A percentile compares a stretch with the other conserved stretches of the same genome.
These are phyloP conservation scores for Penicillium italicum DNA, from an alignment of 2,329 filamentous ascomycete genomes.

Conservation along the genomic window DNA sequence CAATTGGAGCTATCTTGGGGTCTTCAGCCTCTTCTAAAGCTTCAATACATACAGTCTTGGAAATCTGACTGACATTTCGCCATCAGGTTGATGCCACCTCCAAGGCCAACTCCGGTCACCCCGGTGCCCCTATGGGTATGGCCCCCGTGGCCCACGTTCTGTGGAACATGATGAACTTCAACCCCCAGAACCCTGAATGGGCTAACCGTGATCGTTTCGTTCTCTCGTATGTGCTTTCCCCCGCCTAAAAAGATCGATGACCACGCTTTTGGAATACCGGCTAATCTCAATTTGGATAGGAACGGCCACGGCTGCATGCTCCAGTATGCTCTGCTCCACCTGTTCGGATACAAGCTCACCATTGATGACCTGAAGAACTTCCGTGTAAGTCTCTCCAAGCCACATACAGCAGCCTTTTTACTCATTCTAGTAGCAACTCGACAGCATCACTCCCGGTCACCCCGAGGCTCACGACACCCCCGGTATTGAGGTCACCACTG, in stretches of 20 bases:
- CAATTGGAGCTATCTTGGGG: conserved; percentile 1
- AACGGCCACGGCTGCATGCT: conserved; percentile 99
- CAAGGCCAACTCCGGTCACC: conserved; percentile 95
- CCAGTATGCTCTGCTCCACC: conserved; percentile 95
- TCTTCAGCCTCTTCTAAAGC: background rate
- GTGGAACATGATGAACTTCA: conserved; percentile 99
- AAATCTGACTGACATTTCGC: conserved; percentile 2
- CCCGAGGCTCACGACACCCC: conserved; percentile 95
- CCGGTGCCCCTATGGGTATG: conserved; percentile 97
- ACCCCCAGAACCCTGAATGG: conserved; percentile 98
- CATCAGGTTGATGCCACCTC: conserved; percentile 91
- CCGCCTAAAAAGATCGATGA: background rate
- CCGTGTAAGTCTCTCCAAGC: conserved; percentile 64
- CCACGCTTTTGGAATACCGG: background rate
- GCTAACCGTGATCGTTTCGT: conserved; percentile 97
- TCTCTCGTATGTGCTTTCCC: conserved; percentile 73
- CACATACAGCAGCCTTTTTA: background rate
- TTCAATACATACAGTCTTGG: background rate
- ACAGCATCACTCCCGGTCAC: conserved; percentile 88
- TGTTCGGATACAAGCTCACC: conserved; percentile 83
- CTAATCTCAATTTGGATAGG: conserved; percentile 46
- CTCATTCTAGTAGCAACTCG: conserved; percentile 52
- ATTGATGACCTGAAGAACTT: conserved; percentile 94
- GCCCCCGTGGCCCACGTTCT: conserved; percentile 94
- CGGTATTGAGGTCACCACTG: conserved; percentile 96